phyloP scores from a whole-genome alignment of 202 grass and related monocot genomes.

The Sporobolus alterniflorus region DNA sequence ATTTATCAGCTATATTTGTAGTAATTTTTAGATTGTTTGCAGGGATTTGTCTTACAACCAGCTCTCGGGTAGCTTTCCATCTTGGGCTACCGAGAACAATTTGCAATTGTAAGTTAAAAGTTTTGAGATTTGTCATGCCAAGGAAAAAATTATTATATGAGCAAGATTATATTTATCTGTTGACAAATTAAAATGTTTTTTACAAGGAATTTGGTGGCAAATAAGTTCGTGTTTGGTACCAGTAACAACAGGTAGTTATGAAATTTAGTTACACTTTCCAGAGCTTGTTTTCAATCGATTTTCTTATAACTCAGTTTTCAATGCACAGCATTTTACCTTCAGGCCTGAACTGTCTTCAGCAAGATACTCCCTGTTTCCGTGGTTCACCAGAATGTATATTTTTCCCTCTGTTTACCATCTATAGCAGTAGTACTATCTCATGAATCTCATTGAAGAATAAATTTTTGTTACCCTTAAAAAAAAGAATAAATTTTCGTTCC shows the following conservation, averaged over 20 bases:
- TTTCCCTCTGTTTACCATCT: neutral
- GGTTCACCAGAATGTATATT: slow-evolving; percentile 56
- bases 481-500: neutral
- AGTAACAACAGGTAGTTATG: slow-evolving; percentile 19
- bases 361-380: slow-evolving; percentile 63
- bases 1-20: slow-evolving; percentile 3
- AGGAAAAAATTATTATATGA: neutral
- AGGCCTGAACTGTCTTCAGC: slow-evolving; percentile 69
- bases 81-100: slow-evolving; percentile 54
- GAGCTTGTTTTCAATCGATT: neutral
- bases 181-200: neutral
- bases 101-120: slow-evolving; percentile 65
- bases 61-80: slow-evolving; percentile 66
- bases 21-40: neutral
- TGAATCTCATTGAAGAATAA: neutral
- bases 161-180: neutral
- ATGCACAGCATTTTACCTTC: slow-evolving; percentile 58
- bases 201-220: slow-evolving; percentile 40
- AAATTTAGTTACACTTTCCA: neutral
- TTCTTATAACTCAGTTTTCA: neutral
- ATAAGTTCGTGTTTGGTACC: slow-evolving; percentile 15
- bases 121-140: neutral
- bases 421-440: neutral
- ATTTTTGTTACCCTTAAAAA: too few species aligned
- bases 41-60: slow-evolving; percentile 89